Evolutionary conservation across 2,329 filamentous ascomycete genomes (phyloP), one percentile per base, ranked within the genome.

Genomic region (Fusarium sp.): DNA sequence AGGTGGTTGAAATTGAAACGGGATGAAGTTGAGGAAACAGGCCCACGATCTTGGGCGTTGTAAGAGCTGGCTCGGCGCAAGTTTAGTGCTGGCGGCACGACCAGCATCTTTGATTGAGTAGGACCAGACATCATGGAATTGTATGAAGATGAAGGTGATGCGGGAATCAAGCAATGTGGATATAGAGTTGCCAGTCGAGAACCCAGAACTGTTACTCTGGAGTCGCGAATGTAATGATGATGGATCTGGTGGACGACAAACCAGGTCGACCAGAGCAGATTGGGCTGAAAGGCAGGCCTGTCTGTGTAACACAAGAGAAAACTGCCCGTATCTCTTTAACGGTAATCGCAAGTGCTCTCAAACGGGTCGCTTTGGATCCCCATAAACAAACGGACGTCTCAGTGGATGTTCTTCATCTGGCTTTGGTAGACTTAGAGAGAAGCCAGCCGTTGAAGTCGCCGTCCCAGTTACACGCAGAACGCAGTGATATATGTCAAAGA

Each of bases 1-100:
- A 93, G 86, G 71, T 93, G 89, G 76, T 91, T 91, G 81, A 92
- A 91, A 80, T 83, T 89, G 81, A 91, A 91, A 51, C 89, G 84
- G 24, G 90, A 90, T 38, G 87, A 91, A 31, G 86, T 91, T 55
- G 89, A 89, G 30, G 89, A 91, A 15, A 88, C 77, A 12, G 88
- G 87, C 2, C 84, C 78, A 81, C 80, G 86, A 73, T 91, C 88
- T 70, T 85, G 82, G 64, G 86, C 79, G 67, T 84, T 87, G 79
- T 89, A 91, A 7, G 89, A 89, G n/a, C 85, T 85, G 36, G 87
- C 86, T 72, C 88, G 83, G 51, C 90, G 86, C 73, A 91, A 83
- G 78, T 89, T 91, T 69, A 91, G 84, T 48, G 87, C 84, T 57
- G 89, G 88, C 39, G 87, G 85, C 24, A 85, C 83, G 60, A 89